Base-by-base conservation (phyloP, 495 filamentous ascomycete genomes). In the Aspergillus campestris region DNA sequence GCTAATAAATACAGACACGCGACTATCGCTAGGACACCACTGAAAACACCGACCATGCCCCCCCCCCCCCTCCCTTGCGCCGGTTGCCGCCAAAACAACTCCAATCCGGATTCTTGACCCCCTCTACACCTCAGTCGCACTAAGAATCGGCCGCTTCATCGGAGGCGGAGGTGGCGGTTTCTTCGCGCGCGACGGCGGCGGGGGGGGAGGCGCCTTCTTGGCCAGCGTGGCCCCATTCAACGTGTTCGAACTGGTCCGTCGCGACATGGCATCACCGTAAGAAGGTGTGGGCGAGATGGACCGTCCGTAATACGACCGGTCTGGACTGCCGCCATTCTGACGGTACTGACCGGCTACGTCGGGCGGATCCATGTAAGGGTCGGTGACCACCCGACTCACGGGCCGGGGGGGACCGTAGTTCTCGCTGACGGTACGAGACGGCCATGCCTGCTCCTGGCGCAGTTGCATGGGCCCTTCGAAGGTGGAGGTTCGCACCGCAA, bases 131-230 rank as follows among this genome's bases (percentile, higher is more conserved):
- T 62, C 55, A 1, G 47, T 50, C 10, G 59, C 61, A 40, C 69
- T 62, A 8, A 70, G 43, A 46, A 69, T 45, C 18, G 60, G 60
- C 24, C 71, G 56, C 54, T 77, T 77, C 65, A 68, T 67, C 3
- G 73, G 70, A 5, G 71, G 73, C 27, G 72, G 71, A 13, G 86
- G 87, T 39, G 86, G 84, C 7, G 84, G 70, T 33, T 86, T 94
- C 77, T 86, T 90, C 9, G 79, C 66, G 51, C 86, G 71, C 47
- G 81, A 83, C n/a, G 87, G 87, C 9, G 87, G 87, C 15, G 87
- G 87, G 31, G 87, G 87, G 6, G 87, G 87, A 31, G 87, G 83
- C 7, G 76, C 79, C 62, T 87, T 89, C 68, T 86, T 85, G 18
- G 56, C 41, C 13, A 63, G 53, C 49, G 64, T 64, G 31, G 60